These are phyloP conservation scores for Apophysomyces elegans DNA, from an alignment of 371 early-diverging fungal genomes.

Conservation along the genomic window DNA sequence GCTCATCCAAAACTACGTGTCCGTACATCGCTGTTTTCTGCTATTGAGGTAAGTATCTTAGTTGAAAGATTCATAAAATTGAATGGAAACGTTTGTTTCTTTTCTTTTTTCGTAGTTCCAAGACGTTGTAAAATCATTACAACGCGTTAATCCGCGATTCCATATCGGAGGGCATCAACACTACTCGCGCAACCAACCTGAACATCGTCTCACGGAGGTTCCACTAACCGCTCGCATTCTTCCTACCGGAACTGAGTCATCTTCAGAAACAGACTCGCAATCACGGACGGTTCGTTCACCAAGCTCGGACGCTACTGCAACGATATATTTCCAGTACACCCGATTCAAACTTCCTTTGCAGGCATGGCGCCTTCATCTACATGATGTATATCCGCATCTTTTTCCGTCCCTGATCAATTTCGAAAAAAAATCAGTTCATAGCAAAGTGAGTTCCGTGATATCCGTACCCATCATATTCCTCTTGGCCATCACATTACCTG, in stretches of 20 bases:
- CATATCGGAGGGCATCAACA: neutral
- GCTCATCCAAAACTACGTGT: conserved; percentile 44
- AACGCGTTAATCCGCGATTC: conserved; percentile 28
- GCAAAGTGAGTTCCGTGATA: conserved; percentile 55
- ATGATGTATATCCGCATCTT: conserved; percentile 29
- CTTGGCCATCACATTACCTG: conserved; percentile 61
- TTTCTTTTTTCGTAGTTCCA: conserved; percentile 43
- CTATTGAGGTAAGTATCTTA: conserved; percentile 40
- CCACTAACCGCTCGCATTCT: neutral
- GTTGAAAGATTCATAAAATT: neutral
- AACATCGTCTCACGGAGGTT: neutral
- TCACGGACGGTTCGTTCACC: neutral
- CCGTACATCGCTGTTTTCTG: conserved; percentile 50
- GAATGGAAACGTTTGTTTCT: neutral
- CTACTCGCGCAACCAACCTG: conserved; percentile 1
- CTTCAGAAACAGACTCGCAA: neutral
- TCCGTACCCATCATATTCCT: conserved; percentile 61
- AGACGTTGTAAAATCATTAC: conserved; percentile 54
- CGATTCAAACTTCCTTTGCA: neutral
- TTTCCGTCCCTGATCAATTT: conserved; percentile 62
- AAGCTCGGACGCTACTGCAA: neutral
- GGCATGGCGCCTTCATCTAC: conserved; percentile 8
- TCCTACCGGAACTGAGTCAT: neutral
- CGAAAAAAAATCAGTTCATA: conserved; percentile 51
- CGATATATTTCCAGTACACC: neutral